These are phyloP conservation scores for Paramecium pentaurelia DNA, from an alignment of 73 alveolate genomes.

Conservation along the genomic window DNA sequence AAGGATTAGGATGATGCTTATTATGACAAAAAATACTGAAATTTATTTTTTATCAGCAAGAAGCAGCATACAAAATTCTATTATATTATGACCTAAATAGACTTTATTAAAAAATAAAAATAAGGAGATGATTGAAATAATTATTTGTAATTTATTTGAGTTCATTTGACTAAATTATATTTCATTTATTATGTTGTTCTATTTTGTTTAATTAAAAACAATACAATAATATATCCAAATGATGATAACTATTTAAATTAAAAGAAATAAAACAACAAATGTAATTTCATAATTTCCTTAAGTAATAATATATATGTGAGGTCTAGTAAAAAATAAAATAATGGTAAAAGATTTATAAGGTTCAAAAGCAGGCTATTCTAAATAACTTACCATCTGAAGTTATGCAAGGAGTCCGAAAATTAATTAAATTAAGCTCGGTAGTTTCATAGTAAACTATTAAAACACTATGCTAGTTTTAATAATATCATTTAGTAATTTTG, in stretches of 20 bases:
- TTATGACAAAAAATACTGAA: background rate
- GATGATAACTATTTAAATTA: background rate
- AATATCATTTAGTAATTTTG: background rate
- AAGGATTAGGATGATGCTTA: background rate
- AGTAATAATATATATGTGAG: background rate
- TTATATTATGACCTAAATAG: background rate
- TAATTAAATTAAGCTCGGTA: background rate
- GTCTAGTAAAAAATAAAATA: background rate
- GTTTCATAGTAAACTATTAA: background rate
- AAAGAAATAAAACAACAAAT: background rate
- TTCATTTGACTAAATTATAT: background rate
- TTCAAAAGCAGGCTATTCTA: background rate
- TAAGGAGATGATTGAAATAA: background rate
- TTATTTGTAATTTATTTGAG: background rate
- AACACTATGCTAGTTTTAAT: background rate
- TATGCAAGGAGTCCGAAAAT: background rate
- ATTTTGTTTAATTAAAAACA: background rate
- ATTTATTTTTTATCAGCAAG: background rate
- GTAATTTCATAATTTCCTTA: background rate
- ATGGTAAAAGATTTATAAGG: background rate
- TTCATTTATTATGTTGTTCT: background rate
- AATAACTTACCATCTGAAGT: background rate
- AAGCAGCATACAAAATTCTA: background rate
- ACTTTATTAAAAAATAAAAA: background rate
- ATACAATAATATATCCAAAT: background rate